Evolutionary conservation across 2,329 filamentous ascomycete species (phyloP), one percentile per base, ranked within the genome.

Genomic region (Coniosporium uncinatum): DNA sequence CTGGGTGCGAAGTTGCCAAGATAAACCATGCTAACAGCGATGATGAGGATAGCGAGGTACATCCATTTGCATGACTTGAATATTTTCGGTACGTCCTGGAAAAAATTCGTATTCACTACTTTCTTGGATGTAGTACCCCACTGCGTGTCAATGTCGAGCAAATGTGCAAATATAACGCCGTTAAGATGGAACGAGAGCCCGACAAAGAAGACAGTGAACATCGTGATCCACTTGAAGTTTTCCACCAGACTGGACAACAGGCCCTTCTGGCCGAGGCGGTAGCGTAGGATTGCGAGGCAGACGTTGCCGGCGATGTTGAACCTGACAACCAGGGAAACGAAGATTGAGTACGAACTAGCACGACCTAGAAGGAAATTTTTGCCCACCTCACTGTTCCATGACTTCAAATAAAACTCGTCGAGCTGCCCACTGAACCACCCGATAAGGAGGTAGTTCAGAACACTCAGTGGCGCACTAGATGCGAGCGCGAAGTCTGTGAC

Each of bases 331-430:
- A 88, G 86, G 51, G 82, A 83, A 66, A 89, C 85, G 81, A 83
- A 88, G 36, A 88, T 17, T n/a, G n/a, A n/a, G n/a, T 31, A 31
- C 27, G 11, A 31, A 31, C 27, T 31, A n/a, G n/a, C n/a, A n/a
- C n/a, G n/a, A n/a, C n/a, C n/a, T n/a, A n/a, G n/a, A n/a, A n/a
- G n/a, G n/a, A 31, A 11, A 31, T 31, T 11, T 16, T 79, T 33
- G 24, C 42, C 39, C 36, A 45, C 34, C 22, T 42, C 42, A 21
- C 45, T 48, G 63, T 84, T 75, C 81, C 84, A 88, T 17, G 79
- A 84, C 63, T 88, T 82, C 51, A 88, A 70, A 58, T 88, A 88
- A 71, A 85, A 89, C 62, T 87, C 83, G 62, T 90, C 85, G 17
- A 90, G 74, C 57, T 82, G 82, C 37, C 81, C 83, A 56, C 85